Conservation (phyloP, 306 rosid species). For the Quercus ilex region DNA sequence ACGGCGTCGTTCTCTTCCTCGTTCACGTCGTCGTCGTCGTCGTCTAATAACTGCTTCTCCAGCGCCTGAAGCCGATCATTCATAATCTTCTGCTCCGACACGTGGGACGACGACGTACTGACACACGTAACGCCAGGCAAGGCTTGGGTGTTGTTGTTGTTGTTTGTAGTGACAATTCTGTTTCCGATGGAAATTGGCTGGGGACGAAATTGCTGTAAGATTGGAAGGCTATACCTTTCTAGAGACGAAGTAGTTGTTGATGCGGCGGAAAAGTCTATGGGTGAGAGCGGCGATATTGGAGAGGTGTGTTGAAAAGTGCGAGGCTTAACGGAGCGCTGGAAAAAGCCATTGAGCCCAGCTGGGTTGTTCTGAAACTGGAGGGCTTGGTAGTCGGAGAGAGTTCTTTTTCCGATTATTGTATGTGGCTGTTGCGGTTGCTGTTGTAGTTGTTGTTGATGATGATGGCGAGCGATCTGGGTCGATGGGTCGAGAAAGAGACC, state of each 20-base stretch:
- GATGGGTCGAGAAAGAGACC: constrained; percentile 53
- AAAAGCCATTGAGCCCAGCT: constrained; percentile 24
- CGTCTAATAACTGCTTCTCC: constrained; percentile 81
- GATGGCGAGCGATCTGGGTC: constrained; percentile 54
- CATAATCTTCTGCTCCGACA: constrained; percentile 51
- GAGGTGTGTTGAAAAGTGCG: constrained; percentile 42
- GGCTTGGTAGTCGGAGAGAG: constrained; percentile 67
- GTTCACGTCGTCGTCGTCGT: constrained; percentile 65
- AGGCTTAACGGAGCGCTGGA: constrained; percentile 66
- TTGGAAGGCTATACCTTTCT: background rate
- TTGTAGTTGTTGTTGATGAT: constrained; percentile 3
- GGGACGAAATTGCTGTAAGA: background rate
- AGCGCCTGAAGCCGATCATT: constrained; percentile 62
- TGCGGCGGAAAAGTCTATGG: constrained; percentile 52
- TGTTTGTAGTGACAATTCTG: background rate
- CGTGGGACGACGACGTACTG: background rate
- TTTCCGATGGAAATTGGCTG: background rate
- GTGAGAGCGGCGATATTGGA: constrained; percentile 49
- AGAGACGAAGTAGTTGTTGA: background rate
- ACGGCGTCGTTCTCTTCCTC: constrained; percentile 53
- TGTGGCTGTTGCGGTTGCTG: background rate
- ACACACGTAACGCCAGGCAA: background rate
- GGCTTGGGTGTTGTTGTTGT: background rate
- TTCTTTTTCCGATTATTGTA: constrained; percentile 51
- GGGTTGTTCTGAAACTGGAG: constrained; percentile 36